These are phyloP conservation scores for Bolboschoenoplectus hybrid DNA, from an alignment of 202 grass and related monocot genomes.

Conservation along the genomic window DNA sequence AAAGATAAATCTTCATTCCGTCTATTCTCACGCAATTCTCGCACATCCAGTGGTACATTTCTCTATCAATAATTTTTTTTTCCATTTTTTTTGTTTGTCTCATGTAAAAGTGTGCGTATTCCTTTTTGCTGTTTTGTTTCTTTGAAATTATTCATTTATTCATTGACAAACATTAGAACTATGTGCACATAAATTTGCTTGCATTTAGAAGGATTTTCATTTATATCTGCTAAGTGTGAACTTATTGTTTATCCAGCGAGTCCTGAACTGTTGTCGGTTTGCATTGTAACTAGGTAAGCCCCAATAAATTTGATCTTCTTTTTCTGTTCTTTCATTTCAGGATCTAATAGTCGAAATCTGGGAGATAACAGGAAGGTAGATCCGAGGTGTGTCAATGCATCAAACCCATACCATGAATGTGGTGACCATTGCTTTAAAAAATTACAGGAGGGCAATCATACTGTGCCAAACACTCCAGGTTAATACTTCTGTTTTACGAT, in stretches of 20 bases:
- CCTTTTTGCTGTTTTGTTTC: neutral
- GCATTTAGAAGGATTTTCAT: neutral
- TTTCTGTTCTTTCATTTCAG: constrained; percentile 33
- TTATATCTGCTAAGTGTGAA: constrained; percentile 20
- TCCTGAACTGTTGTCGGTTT: constrained; percentile 8
- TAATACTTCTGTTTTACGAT: neutral
- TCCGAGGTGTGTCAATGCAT: constrained; percentile 64
- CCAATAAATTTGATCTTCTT: neutral
- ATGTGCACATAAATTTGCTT: neutral
- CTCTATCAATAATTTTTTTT: neutral
- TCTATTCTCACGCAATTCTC: constrained; percentile 50
- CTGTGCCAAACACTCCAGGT: constrained; percentile 34
- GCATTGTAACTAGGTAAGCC: neutral
- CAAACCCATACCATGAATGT: constrained; percentile 77
- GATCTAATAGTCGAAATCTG: constrained; percentile 46
- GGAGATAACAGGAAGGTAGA: constrained; percentile 60
- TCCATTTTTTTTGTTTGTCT: neutral
- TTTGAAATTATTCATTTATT: neutral
- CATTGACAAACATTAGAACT: neutral
- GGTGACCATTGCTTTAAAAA: constrained; percentile 57
- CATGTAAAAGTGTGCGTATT: neutral
- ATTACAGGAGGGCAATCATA: constrained; percentile 50
- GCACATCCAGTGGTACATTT: constrained; percentile 18
- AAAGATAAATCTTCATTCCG: constrained; percentile 57
- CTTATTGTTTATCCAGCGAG: neutral